Base-by-base conservation (phyloP, 148 eudicot species). In the Selenicereus undatus region DNA sequence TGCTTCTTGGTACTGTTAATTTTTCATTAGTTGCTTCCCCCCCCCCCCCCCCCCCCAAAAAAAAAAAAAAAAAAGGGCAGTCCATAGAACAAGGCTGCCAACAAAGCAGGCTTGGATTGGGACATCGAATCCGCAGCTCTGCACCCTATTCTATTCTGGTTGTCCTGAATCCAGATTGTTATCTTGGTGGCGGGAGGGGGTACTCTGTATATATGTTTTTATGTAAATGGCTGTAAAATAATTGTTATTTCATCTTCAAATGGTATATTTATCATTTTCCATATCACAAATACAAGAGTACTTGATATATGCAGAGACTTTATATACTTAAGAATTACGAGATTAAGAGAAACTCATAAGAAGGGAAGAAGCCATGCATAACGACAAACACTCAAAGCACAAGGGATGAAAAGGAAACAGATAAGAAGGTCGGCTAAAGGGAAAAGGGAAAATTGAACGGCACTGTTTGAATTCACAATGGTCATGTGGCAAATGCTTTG, bases 1-100 rank as follows among this genome's bases (percentile, higher is more conserved):
- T 91, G 71, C 97, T 96, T 87, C 97, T 96, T 83, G 99, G 98
- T 95, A 87, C 27, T 42, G 39, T 75, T 18, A 8, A 66, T 48
- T 51, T 58, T 70, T 73, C 21, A 12, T 45, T 42, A 26, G n/a
- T 58, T 60, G 70, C 65, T 74, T 73, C 65, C 45, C 72, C 71
- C 42, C 58, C 24, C 50, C 12, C 52, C 26, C 51, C 29, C 18
- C 62, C 36, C 80, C 58, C 74, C 30, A 17, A 12, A 52, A 17
- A 79, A 29, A 24, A 43, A 65, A 14, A 29, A 62, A 71, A 64
- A 11, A n/a, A 1, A 48, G 52, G 12, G 52, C 52, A 48, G 2
- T 8, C 13, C 14, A 48, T 1, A 6, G 1, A 48, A 48, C 52
- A 48, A 48, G 24, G 50, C 26, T 39, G 74, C 74, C 50, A 71